Evolutionary conservation across 176 grass and related monocot genomes (phyloP).

Genomic region (Oropetium thomaeum): DNA sequence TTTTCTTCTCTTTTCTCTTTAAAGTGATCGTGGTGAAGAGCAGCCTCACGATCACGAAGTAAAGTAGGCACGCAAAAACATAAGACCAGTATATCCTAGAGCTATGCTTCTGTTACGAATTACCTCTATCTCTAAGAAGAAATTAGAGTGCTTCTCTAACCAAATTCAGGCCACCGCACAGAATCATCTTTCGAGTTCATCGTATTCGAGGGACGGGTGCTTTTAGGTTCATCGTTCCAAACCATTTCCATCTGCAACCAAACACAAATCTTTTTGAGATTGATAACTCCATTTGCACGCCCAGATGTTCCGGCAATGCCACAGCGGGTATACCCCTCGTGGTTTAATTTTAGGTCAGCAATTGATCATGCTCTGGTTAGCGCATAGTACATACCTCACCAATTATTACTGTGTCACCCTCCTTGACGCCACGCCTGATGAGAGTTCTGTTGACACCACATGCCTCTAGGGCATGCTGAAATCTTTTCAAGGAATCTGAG

Average conservation of each 20-base stretch:
- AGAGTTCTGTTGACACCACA: constrained; percentile 87
- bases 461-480: constrained; percentile 83
- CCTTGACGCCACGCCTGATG: constrained; percentile 74
- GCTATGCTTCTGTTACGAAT: background rate
- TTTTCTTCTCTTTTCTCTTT: too few relatives aligned
- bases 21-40: background rate
- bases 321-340: background rate
- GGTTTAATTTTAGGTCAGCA: background rate
- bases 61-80: background rate
- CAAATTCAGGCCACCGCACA: constrained; percentile 51
- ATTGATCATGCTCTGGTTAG: background rate
- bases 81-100: background rate
- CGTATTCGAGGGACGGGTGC: background rate
- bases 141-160: constrained; percentile 4
- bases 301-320: background rate
- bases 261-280: background rate
- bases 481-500: constrained; percentile 81
- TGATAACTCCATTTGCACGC: background rate
- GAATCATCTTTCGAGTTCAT: constrained; percentile 34
- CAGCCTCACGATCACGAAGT: background rate
- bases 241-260: constrained; percentile 46
- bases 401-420: constrained; percentile 79
- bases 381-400: constrained; percentile 58
- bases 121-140: background rate
- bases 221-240: constrained; percentile 44